Conservation (phyloP, 148 eudicot species). For the Cornus florida region DNA sequence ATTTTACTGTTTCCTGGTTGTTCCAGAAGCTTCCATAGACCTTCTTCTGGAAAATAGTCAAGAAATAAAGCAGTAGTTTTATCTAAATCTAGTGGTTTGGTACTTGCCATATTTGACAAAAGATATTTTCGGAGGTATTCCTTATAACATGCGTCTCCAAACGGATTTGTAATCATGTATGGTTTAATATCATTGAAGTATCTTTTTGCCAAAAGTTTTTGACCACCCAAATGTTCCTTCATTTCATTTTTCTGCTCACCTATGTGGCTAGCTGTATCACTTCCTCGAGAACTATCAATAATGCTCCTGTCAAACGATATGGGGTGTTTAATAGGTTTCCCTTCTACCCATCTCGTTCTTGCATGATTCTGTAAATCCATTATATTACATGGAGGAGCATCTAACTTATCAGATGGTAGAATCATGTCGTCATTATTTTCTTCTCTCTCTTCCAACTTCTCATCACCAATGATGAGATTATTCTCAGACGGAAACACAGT, state of each 20-base stretch:
- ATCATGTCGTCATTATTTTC: conserved; percentile 25
- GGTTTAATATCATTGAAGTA: conserved; percentile 25
- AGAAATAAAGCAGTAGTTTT: conserved; percentile 50
- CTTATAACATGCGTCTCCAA: conserved; percentile 38
- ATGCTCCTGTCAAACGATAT: conserved; percentile 13
- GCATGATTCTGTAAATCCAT: conserved; percentile 44
- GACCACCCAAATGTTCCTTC: conserved; percentile 17
- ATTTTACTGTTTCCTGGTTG: conserved; percentile 31
- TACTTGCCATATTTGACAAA: conserved; percentile 39
- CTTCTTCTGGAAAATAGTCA: conserved; percentile 76
- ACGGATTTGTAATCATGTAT: conserved; percentile 31
- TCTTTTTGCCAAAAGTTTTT: conserved; percentile 18
- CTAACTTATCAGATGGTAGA: conserved; percentile 11
- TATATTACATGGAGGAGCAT: conserved; percentile 23
- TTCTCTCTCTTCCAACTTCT: conserved; percentile 18
- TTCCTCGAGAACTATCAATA: conserved; percentile 10
- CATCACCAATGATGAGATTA: conserved; percentile 15
- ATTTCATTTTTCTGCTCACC: conserved; percentile 12
- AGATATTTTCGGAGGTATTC: conserved; percentile 52
- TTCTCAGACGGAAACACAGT: conserved; percentile 26
- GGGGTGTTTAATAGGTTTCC: conserved; percentile 22
- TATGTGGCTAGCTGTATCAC: conserved; percentile 16
- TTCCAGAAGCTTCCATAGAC: conserved; percentile 67
- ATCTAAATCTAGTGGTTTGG: conserved; percentile 40
- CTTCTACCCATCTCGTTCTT: conserved; percentile 28